Conservation (phyloP, 805 yeast genomes). For the Metschnikowia hibisci region DNA sequence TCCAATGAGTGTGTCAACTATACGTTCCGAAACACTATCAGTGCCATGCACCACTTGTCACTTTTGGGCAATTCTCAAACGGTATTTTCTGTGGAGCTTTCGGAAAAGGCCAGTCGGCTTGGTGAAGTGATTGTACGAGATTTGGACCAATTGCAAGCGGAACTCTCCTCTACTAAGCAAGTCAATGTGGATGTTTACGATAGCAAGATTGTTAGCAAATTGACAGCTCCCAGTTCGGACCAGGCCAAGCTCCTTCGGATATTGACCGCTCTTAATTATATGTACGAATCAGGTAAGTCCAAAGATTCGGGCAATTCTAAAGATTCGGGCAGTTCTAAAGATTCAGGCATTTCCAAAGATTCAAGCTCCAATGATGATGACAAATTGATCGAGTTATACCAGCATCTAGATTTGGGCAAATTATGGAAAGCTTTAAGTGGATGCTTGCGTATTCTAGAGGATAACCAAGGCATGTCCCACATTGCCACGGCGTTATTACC, state of each 20-base stretch:
- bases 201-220: slow-evolving; percentile 54
- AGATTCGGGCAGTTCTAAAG: no score
- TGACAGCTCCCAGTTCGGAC: slow-evolving; percentile 76
- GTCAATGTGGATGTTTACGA: slow-evolving; percentile 32
- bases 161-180: slow-evolving; percentile 28
- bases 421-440: slow-evolving; percentile 85
- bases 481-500: slow-evolving; percentile 82
- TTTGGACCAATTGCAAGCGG: slow-evolving; percentile 45
- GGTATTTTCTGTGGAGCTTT: slow-evolving; percentile 63
- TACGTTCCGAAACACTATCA: slow-evolving; percentile 78
- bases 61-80: slow-evolving; percentile 56
- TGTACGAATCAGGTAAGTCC: slow-evolving; percentile 48
- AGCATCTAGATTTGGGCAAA: slow-evolving; percentile 64
- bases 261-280: slow-evolving; percentile 81
- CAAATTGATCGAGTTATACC: slow-evolving; percentile 58
- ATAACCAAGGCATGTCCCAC: slow-evolving; percentile 42
- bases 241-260: slow-evolving; percentile 86
- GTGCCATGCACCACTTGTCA: slow-evolving; percentile 74
- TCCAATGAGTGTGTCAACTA: slow-evolving; percentile 82
- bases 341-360: no score
- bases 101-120: slow-evolving; percentile 57
- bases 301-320: no score
- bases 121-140: slow-evolving; percentile 55
- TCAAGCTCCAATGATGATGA: slow-evolving; percentile 32
- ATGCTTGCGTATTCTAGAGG: slow-evolving; percentile 61